A percentile compares a stretch with the other conserved stretches of the same genome.
phyloP scores from a whole-genome alignment of 1,284 basidiomycete species.

The Cutaneotrichosporon dermatis region DNA sequence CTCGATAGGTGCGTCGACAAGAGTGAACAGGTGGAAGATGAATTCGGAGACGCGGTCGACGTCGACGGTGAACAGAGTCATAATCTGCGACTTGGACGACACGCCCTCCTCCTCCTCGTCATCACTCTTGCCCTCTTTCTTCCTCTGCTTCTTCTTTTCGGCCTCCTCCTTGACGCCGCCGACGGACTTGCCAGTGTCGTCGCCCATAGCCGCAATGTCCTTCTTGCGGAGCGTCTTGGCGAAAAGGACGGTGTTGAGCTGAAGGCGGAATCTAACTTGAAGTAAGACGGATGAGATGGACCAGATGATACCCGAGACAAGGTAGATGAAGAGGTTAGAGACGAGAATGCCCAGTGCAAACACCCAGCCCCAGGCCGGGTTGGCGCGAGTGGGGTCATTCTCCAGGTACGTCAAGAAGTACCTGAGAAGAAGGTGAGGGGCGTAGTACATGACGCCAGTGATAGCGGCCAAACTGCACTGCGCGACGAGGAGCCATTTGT shows the following conservation, averaged over 20 bases:
- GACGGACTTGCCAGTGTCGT: slow-evolving; percentile 26
- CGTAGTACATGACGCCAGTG: slow-evolving; percentile 68
- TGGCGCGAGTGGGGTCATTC: slow-evolving; percentile 52
- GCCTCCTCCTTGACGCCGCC: slow-evolving; percentile 31
- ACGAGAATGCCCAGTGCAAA: slow-evolving; percentile 59
- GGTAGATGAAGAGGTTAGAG: slow-evolving; percentile 59
- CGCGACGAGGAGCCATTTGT: slow-evolving; percentile 37
- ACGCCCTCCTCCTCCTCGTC: slow-evolving; percentile 67
- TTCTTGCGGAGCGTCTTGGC: slow-evolving; percentile 85
- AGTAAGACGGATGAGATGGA: slow-evolving; percentile 43
- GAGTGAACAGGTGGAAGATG: slow-evolving; percentile 58
- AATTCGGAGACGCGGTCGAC: slow-evolving; percentile 84
- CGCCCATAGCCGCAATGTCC: slow-evolving; percentile 59
- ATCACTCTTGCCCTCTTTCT: slow-evolving; percentile 25
- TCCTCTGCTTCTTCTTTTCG: slow-evolving; percentile 41
- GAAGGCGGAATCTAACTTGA: slow-evolving; percentile 60
- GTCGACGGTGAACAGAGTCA: slow-evolving; percentile 68
- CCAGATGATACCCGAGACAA: slow-evolving; percentile 46
- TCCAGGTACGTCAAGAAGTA: slow-evolving; percentile 70
- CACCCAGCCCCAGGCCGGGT: slow-evolving; percentile 51
- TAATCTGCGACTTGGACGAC: slow-evolving; percentile 82
- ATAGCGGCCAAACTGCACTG: slow-evolving; percentile 59
- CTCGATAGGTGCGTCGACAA: slow-evolving; percentile 77
- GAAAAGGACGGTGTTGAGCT: slow-evolving; percentile 81
- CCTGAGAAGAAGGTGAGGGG: slow-evolving; percentile 70